Evolutionary conservation across 495 filamentous ascomycete genomes (phyloP).

Genomic region (Talaromyces proteolyticus): DNA sequence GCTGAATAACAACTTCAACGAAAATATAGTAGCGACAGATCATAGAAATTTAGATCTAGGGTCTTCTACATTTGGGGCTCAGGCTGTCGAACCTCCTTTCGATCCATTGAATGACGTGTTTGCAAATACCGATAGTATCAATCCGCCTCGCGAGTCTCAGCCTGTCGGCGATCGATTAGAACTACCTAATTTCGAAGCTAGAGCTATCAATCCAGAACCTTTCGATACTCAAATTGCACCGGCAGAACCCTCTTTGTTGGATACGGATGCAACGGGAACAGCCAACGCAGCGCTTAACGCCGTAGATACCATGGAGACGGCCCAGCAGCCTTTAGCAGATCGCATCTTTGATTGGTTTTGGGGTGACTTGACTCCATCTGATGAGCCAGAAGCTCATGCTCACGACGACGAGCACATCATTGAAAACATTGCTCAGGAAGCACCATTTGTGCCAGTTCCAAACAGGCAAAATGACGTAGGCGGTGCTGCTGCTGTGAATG

Average conservation of each 20-base stretch:
- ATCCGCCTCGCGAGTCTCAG: neutral
- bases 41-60: too few relatives aligned
- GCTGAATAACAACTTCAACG: neutral
- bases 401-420: constrained; percentile 54
- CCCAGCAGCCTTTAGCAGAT: constrained; percentile 9
- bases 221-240: too few relatives aligned
- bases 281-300: neutral
- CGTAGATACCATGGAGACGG: neutral
- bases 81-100: neutral
- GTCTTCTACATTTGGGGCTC: neutral
- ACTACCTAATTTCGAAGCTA: too few relatives aligned
- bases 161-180: too few relatives aligned
- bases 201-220: too few relatives aligned
- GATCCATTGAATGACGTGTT: neutral
- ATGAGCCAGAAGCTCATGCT: constrained; percentile 24
- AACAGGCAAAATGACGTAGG: constrained; percentile 20
- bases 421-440: constrained; percentile 51
- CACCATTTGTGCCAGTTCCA: constrained; percentile 55
- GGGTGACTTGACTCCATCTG: constrained; percentile 45
- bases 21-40: too few relatives aligned
- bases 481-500: constrained; percentile 14
- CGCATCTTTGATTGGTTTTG: constrained; percentile 54
- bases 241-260: neutral
- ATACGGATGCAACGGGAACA: neutral
- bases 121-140: neutral